Base-by-base conservation (phyloP, 768 basidiomycete genomes). In the Austroboletus eburneus region DNA sequence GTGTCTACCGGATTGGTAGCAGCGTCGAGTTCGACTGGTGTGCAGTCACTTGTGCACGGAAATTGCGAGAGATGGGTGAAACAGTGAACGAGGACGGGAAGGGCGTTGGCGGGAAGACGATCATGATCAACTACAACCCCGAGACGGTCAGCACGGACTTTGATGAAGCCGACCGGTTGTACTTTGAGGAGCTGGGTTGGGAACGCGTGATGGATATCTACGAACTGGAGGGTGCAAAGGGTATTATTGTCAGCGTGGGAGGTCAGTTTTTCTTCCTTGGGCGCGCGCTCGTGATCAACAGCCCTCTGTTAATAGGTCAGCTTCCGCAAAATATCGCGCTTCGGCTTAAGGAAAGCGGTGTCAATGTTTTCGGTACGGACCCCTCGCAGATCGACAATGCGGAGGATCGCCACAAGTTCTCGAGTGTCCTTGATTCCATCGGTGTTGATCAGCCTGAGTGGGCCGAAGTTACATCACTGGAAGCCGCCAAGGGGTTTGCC, bases 21-120 rank as follows among this genome's bases (percentile, higher is more conserved):
- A 93, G 90, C 54, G 96, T 99, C 62, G 96, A 99, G 74, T 99
- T 99, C 65, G 96, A 99, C 67, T 99, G 96, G 96, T 99, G 96
- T 66, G 95, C 96, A n/a, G 96, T 99, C 33, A 97, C 95, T 2
- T 98, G 94, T 65, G 92, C 93, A 13, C 78, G 96, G 50, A 87
- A 87, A 64, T 80, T 99, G 45, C 79, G 93, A 59, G 81, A 87
- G 54, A 89, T 92, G 80, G 93, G 94, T 65, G 50, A 61, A 17
- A 35, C 61, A 9, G 23, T 43, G 37, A 42, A 24, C 24, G 29
- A 49, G 29, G 58, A 58, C 13, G 61, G 55, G 32, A 29, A 43
- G 41, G 36, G 18, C 13, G 49, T 58, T 21, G 58, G 60, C 1
- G 86, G 88, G 63, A 83, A 83, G 70, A 97, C 96, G 36, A 84